Percentiles rank a stretch among this genome's conserved stretches.
Conservation (phyloP, 305 asterid genomes). For the Salvia sclarea region DNA sequence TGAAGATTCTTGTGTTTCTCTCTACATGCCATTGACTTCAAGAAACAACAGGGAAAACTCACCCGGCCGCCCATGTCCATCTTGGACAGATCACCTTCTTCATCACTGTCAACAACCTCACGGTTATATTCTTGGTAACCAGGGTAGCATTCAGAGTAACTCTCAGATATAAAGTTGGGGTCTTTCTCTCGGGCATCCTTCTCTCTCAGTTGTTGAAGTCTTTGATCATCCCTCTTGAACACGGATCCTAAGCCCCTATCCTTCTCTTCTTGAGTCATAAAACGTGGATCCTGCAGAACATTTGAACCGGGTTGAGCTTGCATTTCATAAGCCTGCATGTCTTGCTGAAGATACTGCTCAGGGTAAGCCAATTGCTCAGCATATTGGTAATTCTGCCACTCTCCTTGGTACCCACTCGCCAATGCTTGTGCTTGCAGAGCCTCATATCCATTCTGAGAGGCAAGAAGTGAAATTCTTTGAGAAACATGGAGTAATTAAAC, state of each 20-base stretch:
- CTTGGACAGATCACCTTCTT: slow-evolving; percentile 89
- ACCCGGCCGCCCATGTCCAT: slow-evolving; percentile 99
- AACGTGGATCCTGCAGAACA: slow-evolving; percentile 63
- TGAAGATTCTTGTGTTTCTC: not conserved
- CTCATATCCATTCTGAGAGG: slow-evolving; percentile 74
- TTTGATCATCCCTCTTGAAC: slow-evolving; percentile 91
- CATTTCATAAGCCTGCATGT: slow-evolving; percentile 68
- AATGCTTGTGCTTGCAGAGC: slow-evolving; percentile 73
- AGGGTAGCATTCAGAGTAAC: slow-evolving; percentile 98
- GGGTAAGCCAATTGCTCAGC: slow-evolving; percentile 86
- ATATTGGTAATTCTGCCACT: slow-evolving; percentile 92
- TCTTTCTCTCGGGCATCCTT: slow-evolving; percentile 95
- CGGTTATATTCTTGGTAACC: slow-evolving; percentile 97
- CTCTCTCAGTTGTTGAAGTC: slow-evolving; percentile 93
- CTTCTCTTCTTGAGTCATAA: slow-evolving; percentile 98
- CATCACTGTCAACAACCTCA: slow-evolving; percentile 91
- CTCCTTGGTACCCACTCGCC: slow-evolving; percentile 74
- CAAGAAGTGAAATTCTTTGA: slow-evolving; percentile 13
- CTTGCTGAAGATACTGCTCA: slow-evolving; percentile 84
- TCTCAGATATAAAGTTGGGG: slow-evolving; percentile 94
- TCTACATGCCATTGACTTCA: not conserved
- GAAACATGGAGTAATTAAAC: slow-evolving; percentile 18
- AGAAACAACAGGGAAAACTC: slow-evolving; percentile 38
- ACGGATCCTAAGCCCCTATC: slow-evolving; percentile 98
- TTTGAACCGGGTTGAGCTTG: slow-evolving; percentile 62